These are phyloP conservation scores for Ustilago nuda DNA, from an alignment of 1,284 basidiomycete species.

Conservation along the genomic window DNA sequence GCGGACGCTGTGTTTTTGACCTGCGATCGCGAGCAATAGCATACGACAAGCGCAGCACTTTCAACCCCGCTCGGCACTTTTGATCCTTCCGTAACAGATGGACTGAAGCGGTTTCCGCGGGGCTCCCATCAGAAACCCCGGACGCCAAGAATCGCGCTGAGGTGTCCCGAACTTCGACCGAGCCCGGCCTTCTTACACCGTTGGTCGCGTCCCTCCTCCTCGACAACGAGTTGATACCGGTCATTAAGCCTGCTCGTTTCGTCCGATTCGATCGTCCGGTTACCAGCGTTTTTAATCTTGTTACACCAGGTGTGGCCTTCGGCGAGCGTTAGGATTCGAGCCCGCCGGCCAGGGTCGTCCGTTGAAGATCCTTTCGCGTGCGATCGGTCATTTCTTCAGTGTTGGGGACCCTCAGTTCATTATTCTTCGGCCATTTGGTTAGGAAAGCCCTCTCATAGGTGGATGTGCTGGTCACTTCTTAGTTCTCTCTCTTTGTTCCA, in stretches of 20 bases:
- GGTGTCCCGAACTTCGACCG: not conserved
- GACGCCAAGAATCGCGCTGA: not conserved
- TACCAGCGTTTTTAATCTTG: not conserved
- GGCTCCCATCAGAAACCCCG: not conserved
- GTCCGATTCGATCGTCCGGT: not conserved
- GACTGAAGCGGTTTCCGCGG: not conserved
- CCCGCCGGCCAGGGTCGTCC: not conserved
- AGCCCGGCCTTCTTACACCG: not conserved
- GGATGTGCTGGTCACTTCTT: not conserved
- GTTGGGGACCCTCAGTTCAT: not conserved
- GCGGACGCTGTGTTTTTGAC: not conserved
- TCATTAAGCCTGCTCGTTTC: not conserved
- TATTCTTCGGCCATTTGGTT: not conserved
- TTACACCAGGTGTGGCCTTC: not conserved
- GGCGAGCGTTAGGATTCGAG: not conserved
- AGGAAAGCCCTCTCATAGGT: not conserved
- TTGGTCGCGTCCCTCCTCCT: not conserved
- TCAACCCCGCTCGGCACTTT: conserved; percentile 4
- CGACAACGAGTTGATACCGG: not conserved
- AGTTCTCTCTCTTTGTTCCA: not conserved
- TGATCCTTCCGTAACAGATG: not conserved
- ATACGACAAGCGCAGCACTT: not conserved
- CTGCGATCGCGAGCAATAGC: not conserved
- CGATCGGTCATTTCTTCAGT: not conserved
- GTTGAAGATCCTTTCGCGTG: not conserved